Conservation (phyloP, 2,329 filamentous ascomycete species). For the Colletotrichum gigasporum region DNA sequence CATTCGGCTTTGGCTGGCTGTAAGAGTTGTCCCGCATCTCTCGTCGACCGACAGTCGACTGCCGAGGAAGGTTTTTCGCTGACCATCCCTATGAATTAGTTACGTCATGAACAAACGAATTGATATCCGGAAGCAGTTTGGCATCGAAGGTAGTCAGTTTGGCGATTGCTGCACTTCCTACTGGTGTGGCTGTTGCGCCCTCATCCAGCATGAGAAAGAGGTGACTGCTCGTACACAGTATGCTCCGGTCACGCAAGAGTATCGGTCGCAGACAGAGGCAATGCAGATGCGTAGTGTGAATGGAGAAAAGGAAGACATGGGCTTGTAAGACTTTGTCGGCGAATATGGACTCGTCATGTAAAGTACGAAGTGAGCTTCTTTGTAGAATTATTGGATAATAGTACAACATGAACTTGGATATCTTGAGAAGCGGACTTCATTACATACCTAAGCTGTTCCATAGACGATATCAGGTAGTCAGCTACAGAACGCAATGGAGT, state of each 20-base stretch:
- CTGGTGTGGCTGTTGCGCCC: background rate
- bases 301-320: too few species aligned
- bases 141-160: background rate
- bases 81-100: too few species aligned
- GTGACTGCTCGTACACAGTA: background rate
- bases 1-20: background rate
- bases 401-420: too few species aligned
- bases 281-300: background rate
- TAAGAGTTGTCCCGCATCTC: background rate
- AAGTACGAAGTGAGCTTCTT: too few species aligned
- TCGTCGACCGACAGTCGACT: too few species aligned
- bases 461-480: too few species aligned
- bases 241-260: background rate
- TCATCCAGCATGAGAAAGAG: background rate
- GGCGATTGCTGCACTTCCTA: background rate
- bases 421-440: too few species aligned
- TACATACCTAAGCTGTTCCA: too few species aligned
- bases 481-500: too few species aligned
- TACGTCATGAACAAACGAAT: background rate
- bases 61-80: too few species aligned
- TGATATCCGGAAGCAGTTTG: background rate
- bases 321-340: background rate
- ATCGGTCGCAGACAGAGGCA: background rate
- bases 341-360: too few species aligned
- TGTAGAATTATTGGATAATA: too few species aligned